Evolutionary conservation across 768 basidiomycete species (phyloP), one percentile per base, ranked within the genome.

Genomic region (Agrocybe praecox): DNA sequence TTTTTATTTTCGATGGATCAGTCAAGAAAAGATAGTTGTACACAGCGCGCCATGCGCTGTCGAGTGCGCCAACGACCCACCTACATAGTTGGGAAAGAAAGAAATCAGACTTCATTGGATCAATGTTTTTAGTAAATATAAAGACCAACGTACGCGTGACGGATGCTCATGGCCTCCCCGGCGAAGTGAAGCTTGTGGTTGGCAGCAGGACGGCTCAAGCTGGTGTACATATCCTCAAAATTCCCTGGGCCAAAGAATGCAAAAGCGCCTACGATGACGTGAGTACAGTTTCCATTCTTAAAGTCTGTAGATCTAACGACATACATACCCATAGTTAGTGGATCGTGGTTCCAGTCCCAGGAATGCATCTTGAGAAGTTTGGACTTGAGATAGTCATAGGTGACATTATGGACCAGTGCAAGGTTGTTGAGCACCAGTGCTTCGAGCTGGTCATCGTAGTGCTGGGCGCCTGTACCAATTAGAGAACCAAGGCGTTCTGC

Each of bases 291-390:
- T 40, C 12, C n/a, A 3, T 5, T 40, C 14, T 14, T 6, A n/a
- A 40, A 40, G 4, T 40, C 5, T 40, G 6, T 29, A 29, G 9
- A 29, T 15, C 14, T 40, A 12, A 40, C 3, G 12, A 12, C 12
- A 40, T 40, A 12, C 12, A 40, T 40, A 40, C 56, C 56, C 56
- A 57, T 57, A 34, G 50, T 47, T 24, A 46, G 48, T 15, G 34
- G 56, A 46, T 57, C 52, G 21, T 57, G 56, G 50, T 57, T 52
- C 56, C 56, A 57, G 45, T 57, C 56, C 34, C 52, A 57, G 1
- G 56, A 50, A 46, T 52, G 52, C 32, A 52, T 46, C 17, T 52
- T 50, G 17, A 52, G 33, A 2, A 50, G 51, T 12, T 48, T 49
- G 11, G 46, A 17, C 33, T 24, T 47, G 36, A 52, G 52, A 44